Base-by-base conservation (phyloP, 2,329 filamentous ascomycete genomes). In the Exophiala phaeomuriformis region DNA sequence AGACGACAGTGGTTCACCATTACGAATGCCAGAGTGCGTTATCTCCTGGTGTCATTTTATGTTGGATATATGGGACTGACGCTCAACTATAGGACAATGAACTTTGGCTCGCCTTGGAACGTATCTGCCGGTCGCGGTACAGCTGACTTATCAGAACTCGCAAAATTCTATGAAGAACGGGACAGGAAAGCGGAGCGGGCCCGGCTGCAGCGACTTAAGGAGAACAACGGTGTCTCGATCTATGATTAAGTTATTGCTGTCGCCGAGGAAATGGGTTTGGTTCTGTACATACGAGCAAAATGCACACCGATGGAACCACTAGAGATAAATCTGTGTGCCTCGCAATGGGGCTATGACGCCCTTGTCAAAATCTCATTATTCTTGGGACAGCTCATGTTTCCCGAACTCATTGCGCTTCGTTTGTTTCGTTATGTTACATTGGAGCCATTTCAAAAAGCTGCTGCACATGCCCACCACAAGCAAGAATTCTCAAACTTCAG, bases 1-100 rank as follows among this genome's bases (percentile, higher is more conserved):
- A 60, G 72, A 69, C 50, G 39, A 47, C 2, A 64, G 64, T 44
- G 67, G 74, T 61, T 71, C 81, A 42, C 74, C 81, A 19, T 67
- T 86, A 67, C 78, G 70, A 65, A 82, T 78, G 63, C 81, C 79
- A 33, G 83, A 86, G 83, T 86, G 78, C 58, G 82, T 51, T 31
- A 30, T 47, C 43, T 46, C 37, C 43, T 37, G 41, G 42, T 35
- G 33, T 27, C 50, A 27, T 66, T 53, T 58, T 39, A 37, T 39
- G 53, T 39, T 19, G 29, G 31, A 6, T 29, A 7, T 27, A 28
- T 27, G 12, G 19, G 19, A 19, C 55, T 55, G 33, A 55, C 48
- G 36, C 36, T 42, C 27, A 12, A 29, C 9, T 54, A 30, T 64
- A 86, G 83, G 62, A 71, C 78, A 59, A 79, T 86, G 70, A 85